Evolutionary conservation across 306 rosid genomes (phyloP).

Genomic region (Vigna reflexopilosa): DNA sequence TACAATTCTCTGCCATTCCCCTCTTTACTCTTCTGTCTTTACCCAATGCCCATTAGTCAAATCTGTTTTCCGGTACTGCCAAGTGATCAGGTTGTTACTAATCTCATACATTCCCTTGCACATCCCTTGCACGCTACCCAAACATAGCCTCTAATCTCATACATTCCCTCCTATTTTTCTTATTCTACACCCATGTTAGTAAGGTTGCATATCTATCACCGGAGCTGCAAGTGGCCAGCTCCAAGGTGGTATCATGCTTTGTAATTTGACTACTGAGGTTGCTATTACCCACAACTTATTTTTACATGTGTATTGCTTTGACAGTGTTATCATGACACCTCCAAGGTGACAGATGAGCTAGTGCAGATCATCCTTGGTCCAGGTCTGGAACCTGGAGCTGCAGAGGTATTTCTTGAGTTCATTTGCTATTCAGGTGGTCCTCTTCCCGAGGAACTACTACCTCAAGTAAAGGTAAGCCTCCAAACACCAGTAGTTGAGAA

Average conservation of each 20-base stretch:
- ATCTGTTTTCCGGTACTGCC: not conserved
- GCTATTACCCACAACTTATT: constrained; percentile 25
- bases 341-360: constrained; percentile 89
- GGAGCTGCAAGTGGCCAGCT: constrained; percentile 15
- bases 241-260: constrained; percentile 30
- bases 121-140: not conserved
- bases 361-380: constrained; percentile 86
- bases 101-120: too few species aligned
- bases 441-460: constrained; percentile 94
- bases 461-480: constrained; percentile 73
- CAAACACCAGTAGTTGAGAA: not conserved
- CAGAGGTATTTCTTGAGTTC: constrained; percentile 89
- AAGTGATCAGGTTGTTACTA: not conserved
- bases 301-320: constrained; percentile 43
- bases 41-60: not conserved
- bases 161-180: constrained; percentile 10
- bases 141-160: not conserved
- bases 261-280: constrained; percentile 19
- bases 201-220: constrained; percentile 11
- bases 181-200: not conserved
- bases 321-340: constrained; percentile 92
- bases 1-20: not conserved
- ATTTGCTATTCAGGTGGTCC: constrained; percentile 96
- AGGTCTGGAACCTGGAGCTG: constrained; percentile 95
- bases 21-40: constrained; percentile 7